Conservation (phyloP, 495 filamentous ascomycete genomes). For the Aspergillus sparsus region DNA sequence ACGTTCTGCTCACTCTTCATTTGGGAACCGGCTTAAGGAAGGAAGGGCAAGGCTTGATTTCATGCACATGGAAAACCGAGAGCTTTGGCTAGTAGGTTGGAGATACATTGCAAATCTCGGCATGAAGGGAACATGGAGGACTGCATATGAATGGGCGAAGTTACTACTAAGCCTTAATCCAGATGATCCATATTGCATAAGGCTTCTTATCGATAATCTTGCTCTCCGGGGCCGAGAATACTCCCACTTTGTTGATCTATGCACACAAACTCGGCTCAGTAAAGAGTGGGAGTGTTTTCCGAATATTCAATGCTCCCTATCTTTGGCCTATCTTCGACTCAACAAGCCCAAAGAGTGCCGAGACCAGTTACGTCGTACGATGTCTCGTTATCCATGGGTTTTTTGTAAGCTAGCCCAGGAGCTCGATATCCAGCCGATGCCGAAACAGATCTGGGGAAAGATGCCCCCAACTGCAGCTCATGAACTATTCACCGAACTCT, state of each 20-base stretch:
- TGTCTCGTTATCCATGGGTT: slow-evolving; percentile 78
- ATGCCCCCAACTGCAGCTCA: slow-evolving; percentile 67
- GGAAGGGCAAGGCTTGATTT: slow-evolving; percentile 83
- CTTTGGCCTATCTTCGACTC: slow-evolving; percentile 71
- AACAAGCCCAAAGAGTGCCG: slow-evolving; percentile 65
- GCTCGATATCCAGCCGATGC: slow-evolving; percentile 68
- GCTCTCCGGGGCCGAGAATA: slow-evolving; percentile 78
- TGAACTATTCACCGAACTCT: slow-evolving; percentile 73
- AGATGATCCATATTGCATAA: slow-evolving; percentile 81
- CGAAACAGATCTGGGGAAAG: slow-evolving; percentile 78
- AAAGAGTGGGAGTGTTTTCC: slow-evolving; percentile 50
- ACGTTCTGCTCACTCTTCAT: slow-evolving; percentile 76
- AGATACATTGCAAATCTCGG: slow-evolving; percentile 80
- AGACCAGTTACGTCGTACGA: slow-evolving; percentile 60
- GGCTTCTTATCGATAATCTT: slow-evolving; percentile 76
- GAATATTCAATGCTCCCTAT: slow-evolving; percentile 71
- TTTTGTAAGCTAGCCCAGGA: slow-evolving; percentile 74
- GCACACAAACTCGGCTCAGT: slow-evolving; percentile 57
- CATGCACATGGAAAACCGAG: slow-evolving; percentile 76
- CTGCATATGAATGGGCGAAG: slow-evolving; percentile 91
- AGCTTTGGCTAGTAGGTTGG: slow-evolving; percentile 89
- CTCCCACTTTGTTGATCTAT: slow-evolving; percentile 71
- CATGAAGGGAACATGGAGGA: slow-evolving; percentile 91
- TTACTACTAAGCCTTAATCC: slow-evolving; percentile 74
- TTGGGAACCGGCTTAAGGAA: slow-evolving; percentile 69